Conservation (phyloP, 768 basidiomycete genomes). For the Auricularia auricula-judae region DNA sequence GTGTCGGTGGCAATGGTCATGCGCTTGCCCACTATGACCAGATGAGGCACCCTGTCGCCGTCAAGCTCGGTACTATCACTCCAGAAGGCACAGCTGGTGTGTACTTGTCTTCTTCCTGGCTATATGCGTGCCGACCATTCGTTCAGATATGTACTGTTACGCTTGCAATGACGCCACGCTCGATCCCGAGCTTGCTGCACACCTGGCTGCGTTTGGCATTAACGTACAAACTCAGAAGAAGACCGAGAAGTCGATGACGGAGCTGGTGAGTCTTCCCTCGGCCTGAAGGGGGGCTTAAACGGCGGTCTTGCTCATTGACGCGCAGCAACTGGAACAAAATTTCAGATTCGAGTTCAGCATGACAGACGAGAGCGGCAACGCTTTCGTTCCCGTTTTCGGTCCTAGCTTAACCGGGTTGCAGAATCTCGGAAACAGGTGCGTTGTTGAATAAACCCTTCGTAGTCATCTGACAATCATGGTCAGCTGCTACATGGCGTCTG, state of each 20-base stretch:
- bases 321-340: constrained; percentile 92
- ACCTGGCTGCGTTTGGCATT: constrained; percentile 80
- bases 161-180: constrained; percentile 71
- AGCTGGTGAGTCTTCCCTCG: constrained; percentile 47
- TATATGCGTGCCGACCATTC: neutral
- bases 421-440: constrained; percentile 85
- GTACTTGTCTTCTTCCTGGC: constrained; percentile 12
- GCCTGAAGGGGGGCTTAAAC: too few species aligned
- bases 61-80: constrained; percentile 94
- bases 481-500: constrained; percentile 96
- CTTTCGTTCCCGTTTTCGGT: constrained; percentile 81
- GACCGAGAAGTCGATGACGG: constrained; percentile 95
- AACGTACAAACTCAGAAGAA: constrained; percentile 72
- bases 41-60: constrained; percentile 68
- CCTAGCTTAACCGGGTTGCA: constrained; percentile 79
- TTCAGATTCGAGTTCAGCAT: constrained; percentile 90
- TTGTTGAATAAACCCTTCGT: neutral
- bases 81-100: constrained; percentile 84
- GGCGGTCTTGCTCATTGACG: neutral
- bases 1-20: constrained; percentile 79
- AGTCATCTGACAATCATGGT: constrained; percentile 1
- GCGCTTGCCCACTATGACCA: constrained; percentile 67
- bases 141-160: constrained; percentile 86
- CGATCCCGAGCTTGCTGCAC: constrained; percentile 62
- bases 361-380: constrained; percentile 74